Base-by-base conservation (phyloP, 2,329 filamentous ascomycete genomes). In the Hyphodiscus sp. region DNA sequence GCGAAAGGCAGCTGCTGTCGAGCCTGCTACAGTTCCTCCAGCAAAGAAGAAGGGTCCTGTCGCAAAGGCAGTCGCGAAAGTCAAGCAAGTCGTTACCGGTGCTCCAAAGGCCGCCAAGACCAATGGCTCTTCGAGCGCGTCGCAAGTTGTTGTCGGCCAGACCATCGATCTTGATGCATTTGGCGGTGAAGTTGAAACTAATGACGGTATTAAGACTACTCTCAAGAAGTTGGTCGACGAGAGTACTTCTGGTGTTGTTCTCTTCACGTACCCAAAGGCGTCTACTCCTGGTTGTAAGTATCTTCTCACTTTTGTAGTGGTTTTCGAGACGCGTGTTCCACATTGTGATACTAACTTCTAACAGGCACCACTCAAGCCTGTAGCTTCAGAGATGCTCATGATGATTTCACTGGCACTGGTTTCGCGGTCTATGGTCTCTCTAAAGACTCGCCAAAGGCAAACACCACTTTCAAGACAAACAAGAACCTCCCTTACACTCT, bases 261-360 rank as follows among this genome's bases (percentile, higher is more conserved):
- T 97, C 29, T 96, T 99, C 71, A 96, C 91, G 30, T 97, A 97
- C 68, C 94, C 94, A 55, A 95, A 88, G 74, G 94, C 94, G 13
- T 94, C 87, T 26, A 99, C 94, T 20, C 89, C 90, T 41, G 92
- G 92, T 58, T 97, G 92, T 96, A 83, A 81, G 89, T 74, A 52
- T 2, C 20, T 13, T 19, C 23, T 10, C 41, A 20, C 20, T 47
- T n/a, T 20, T 29, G n/a, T 26, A 15, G 45, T 30, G 20, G 46
- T 50, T 41, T 38, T 19, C 20, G 29, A 1, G n/a, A 23, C 38
- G 19, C 41, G 29, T 11, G 38, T 18, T 19, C n/a, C 26, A 6
- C 33, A 45, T 29, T 20, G 19, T 29, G 46, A 50, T 42, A 18
- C 45, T 50, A 45, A 50, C 19, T 47, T 52, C 46, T 45, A 55